Evolutionary conservation across 2,329 filamentous ascomycete species (phyloP), one percentile per base, ranked within the genome.

Genomic region (Epichloe gansuensis): DNA sequence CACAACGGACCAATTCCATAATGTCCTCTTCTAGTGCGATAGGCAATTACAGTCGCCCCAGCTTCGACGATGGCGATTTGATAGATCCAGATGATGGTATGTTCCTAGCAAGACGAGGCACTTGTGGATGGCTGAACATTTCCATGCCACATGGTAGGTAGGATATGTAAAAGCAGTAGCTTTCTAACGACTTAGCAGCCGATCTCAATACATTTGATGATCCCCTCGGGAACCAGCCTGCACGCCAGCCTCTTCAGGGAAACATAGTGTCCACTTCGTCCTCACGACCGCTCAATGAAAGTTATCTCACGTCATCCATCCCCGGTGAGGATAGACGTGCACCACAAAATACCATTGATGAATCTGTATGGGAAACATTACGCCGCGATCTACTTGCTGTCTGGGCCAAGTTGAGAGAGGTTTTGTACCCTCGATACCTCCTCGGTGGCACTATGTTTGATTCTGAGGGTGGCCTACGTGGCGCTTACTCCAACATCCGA

Each of bases 381-480:
- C 88, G 87, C 50, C 85, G 93, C 59, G 93, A 98, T 68, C 73
- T 98, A 58, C 71, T 91, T 7, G 93, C 89, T 27, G 89, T 97
- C 38, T 97, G 93, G 91, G 87, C 88, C 71, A 98, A 98, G 77
- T 89, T 98, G 84, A 84, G 87, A 68, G 91, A 96, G 74, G 93
- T 98, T 40, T 80, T 98, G 55, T 98, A 89, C 70, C 93, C 93
- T 17, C 90, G 90, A 64, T 97, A 97, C 71, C 77, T 98, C 47
- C 84, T 98, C 25, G 80, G 79, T 38, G 81, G 81, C 34, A 80
- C 77, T 53, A 82, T 84, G 78, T 75, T 82, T 52, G 78, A 82
- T 55, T 68, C 66, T 42, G 69, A 74, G 4, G 71, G 70, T 38
- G 74, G 74, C 11, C 61, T 84, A 8, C 75, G 81, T 4, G 79